These are phyloP conservation scores for Plenodomus lindquistii DNA, from an alignment of 2,329 filamentous ascomycete genomes.

Conservation along the genomic window DNA sequence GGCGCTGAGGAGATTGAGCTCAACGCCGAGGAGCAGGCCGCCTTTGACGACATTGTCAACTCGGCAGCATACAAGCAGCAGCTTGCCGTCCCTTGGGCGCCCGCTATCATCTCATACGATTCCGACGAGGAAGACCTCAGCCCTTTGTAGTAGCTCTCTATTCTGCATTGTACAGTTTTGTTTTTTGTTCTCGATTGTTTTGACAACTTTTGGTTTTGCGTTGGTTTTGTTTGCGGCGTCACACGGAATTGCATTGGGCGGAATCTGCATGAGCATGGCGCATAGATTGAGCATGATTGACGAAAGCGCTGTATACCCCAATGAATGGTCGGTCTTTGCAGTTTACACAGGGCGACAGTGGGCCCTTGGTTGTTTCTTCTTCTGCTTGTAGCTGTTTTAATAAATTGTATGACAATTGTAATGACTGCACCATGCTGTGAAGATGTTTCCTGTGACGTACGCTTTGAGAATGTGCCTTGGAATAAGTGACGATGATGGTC, in stretches of 20 bases:
- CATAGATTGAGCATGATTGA: not conserved
- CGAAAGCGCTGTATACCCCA: not conserved
- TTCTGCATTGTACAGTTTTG: no score
- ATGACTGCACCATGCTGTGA: not conserved
- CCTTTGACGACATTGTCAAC: conserved; percentile 10
- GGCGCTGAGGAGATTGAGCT: conserved; percentile 20
- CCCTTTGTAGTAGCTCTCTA: conserved; percentile 5
- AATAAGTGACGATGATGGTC: no score
- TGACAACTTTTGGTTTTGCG: not conserved
- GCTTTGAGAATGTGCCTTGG: not conserved
- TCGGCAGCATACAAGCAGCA: conserved; percentile 15
- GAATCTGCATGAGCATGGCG: not conserved
- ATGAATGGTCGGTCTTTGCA: not conserved
- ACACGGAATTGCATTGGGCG: not conserved
- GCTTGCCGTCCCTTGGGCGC: conserved; percentile 18
- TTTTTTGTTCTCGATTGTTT: no score
- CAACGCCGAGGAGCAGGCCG: conserved; percentile 18
- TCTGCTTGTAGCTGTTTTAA: not conserved
- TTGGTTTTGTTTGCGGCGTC: not conserved
- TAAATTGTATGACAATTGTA: not conserved
- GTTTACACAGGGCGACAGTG: not conserved
- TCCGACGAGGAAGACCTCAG: conserved; percentile 31
- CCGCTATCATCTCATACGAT: conserved; percentile 21
- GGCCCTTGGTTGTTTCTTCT: not conserved
- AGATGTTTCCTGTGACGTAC: conserved; percentile 1